A percentile compares a stretch with the other conserved stretches of the same genome.
phyloP scores from a whole-genome alignment of 202 grass and related monocot species.

The Carex sylvatica region DNA sequence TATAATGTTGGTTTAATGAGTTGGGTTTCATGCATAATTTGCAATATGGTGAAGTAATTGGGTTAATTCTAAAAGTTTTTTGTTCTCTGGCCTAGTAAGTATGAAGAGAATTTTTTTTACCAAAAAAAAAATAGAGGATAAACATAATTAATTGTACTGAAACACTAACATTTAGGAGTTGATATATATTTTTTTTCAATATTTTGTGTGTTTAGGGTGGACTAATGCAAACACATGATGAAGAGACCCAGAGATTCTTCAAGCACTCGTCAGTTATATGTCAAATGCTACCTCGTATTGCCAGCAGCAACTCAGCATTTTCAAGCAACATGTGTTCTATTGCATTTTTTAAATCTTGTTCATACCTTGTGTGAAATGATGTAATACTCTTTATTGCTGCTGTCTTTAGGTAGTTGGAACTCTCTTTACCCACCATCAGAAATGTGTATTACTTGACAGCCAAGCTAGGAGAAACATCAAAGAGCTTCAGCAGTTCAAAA shows the following conservation, averaged over 20 bases:
- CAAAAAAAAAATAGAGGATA: not conserved
- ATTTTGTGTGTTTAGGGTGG: constrained; percentile 52
- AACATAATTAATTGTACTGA: not conserved
- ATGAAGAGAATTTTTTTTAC: too few species aligned
- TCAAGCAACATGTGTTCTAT: constrained; percentile 82
- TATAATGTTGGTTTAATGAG: not conserved
- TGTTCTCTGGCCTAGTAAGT: not conserved
- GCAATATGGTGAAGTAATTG: not conserved
- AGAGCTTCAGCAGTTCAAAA: too few species aligned
- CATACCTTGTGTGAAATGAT: not conserved
- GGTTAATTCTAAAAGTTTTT: not conserved
- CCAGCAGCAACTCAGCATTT: constrained; percentile 88
- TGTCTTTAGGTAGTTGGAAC: constrained; percentile 87
- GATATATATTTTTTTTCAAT: not conserved
- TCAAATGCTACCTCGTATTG: constrained; percentile 81
- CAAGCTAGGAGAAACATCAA: constrained; percentile 71
- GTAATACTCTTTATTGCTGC: constrained; percentile 4
- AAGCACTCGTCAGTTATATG: constrained; percentile 96
- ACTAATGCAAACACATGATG: constrained; percentile 96
- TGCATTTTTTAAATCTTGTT: not conserved
- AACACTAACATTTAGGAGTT: not conserved
- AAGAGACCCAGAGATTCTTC: constrained; percentile 92
- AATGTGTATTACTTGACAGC: constrained; percentile 92
- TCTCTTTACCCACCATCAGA: constrained; percentile 94
- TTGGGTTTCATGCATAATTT: not conserved